Evolutionary conservation across 306 rosid species (phyloP).

Genomic region (Dalbergia cultrata): DNA sequence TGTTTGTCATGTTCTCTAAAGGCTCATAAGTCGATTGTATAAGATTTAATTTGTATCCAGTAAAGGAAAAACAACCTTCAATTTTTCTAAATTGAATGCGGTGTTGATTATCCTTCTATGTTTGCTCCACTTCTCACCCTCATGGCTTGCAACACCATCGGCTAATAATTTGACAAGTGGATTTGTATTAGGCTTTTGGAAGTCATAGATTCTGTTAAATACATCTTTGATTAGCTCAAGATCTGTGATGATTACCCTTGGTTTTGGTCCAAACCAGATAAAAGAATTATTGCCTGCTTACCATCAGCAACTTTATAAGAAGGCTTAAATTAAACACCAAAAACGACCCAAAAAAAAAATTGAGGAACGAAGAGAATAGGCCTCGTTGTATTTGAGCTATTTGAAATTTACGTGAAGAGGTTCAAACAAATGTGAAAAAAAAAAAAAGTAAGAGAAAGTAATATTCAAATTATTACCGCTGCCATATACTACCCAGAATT

Average conservation of each 20-base stretch:
- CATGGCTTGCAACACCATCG: conserved; percentile 42
- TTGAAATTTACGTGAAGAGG: background rate
- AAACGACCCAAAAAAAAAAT: background rate
- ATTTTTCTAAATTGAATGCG: conserved; percentile 60
- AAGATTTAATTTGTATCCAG: background rate
- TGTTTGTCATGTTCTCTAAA: background rate
- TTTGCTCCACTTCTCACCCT: conserved; percentile 69
- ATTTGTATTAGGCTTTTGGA: conserved; percentile 40
- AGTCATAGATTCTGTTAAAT: conserved; percentile 45
- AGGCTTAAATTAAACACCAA: background rate
- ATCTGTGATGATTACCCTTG: conserved; percentile 58
- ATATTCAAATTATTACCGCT: background rate
- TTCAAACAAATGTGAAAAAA: background rate
- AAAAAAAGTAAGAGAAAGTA: background rate
- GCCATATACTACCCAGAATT: background rate
- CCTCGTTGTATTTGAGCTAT: background rate
- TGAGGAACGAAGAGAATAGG: background rate
- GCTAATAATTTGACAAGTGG: conserved; percentile 46
- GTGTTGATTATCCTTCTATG: conserved; percentile 64
- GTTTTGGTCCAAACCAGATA: conserved; percentile 61
- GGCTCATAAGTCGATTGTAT: background rate
- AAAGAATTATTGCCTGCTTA: conserved; percentile 58
- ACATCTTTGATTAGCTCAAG: conserved; percentile 65
- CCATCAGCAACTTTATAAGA: background rate
- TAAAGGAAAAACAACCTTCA: conserved; percentile 59